A percentile compares a stretch with the other conserved stretches of the same genome.
These are phyloP conservation scores for Aspergillus flavus DNA, from an alignment of 2,329 filamentous ascomycete genomes.

Conservation along the genomic window DNA sequence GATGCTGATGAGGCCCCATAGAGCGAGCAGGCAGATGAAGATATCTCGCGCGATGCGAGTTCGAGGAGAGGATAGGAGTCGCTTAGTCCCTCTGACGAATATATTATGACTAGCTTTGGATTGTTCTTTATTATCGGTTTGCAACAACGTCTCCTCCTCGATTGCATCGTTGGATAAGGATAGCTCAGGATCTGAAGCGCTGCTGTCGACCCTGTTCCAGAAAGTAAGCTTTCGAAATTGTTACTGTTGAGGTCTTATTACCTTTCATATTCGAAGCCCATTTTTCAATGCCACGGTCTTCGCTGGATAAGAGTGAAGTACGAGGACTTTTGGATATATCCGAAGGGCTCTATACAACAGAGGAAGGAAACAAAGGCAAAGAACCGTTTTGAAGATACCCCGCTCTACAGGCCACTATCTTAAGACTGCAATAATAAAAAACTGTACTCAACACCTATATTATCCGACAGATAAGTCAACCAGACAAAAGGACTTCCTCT, in stretches of 20 bases:
- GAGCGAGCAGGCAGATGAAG: neutral
- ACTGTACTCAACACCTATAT: neutral
- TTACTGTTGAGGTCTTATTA: neutral
- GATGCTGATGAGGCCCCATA: neutral
- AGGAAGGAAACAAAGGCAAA: neutral
- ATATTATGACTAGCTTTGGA: neutral
- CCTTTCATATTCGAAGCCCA: neutral
- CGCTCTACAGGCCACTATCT: neutral
- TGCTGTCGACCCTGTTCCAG: neutral
- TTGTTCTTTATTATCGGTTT: neutral
- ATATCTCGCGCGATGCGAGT: neutral
- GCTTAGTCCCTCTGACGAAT: neutral
- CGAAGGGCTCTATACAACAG: neutral
- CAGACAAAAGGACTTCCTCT: neutral
- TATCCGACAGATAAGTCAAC: neutral
- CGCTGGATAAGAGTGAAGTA: neutral
- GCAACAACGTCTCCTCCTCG: neutral
- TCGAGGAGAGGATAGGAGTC: neutral
- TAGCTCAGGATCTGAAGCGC: neutral
- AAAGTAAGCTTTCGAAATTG: neutral
- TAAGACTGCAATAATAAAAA: neutral
- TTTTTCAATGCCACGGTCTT: neutral
- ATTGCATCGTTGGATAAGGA: neutral
- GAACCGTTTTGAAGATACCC: neutral
- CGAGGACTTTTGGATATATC: neutral